These are phyloP conservation scores for Xerocomus cyaneibrunnescens DNA, from an alignment of 1,284 basidiomycete species.

Conservation along the genomic window DNA sequence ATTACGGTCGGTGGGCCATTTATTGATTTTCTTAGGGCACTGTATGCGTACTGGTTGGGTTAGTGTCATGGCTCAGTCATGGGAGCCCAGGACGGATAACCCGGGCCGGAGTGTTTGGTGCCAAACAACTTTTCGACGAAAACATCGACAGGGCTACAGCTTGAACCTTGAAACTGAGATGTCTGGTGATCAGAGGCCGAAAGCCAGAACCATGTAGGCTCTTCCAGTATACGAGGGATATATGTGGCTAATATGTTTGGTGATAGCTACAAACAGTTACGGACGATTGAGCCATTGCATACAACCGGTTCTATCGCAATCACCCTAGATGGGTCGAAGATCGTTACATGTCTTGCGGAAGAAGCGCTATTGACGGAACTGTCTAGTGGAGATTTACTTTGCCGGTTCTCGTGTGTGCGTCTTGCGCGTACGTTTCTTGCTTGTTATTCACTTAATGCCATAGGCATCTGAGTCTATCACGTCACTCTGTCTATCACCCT, in stretches of 20 bases:
- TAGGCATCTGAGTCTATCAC: constrained; percentile 68
- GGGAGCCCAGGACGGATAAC: too few relatives aligned
- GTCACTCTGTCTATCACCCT: constrained; percentile 66
- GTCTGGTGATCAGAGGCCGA: constrained; percentile 37
- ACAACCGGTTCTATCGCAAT: constrained; percentile 86
- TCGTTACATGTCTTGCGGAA: constrained; percentile 87
- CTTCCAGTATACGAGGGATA: background rate
- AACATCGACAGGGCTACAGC: background rate
- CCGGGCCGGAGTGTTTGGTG: constrained; percentile 4
- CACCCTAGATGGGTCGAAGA: constrained; percentile 73
- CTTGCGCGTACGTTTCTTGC: constrained; percentile 2
- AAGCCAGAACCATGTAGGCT: constrained; percentile 59
- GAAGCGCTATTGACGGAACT: constrained; percentile 85
- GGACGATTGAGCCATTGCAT: constrained; percentile 77
- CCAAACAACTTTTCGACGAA: constrained; percentile 10
- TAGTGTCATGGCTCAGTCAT: too few relatives aligned
- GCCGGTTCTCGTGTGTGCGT: constrained; percentile 80
- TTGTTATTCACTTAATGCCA: constrained; percentile 7
- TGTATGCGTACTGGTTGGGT: too few relatives aligned
- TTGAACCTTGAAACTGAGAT: constrained; percentile 16
- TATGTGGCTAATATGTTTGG: constrained; percentile 12
- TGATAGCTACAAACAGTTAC: constrained; percentile 68
- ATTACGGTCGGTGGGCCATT: too few relatives aligned
- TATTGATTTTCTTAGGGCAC: too few relatives aligned
- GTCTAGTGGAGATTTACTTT: constrained; percentile 70